Conservation (phyloP, 1,284 basidiomycete species). For the Cystobasidium pallidum region DNA sequence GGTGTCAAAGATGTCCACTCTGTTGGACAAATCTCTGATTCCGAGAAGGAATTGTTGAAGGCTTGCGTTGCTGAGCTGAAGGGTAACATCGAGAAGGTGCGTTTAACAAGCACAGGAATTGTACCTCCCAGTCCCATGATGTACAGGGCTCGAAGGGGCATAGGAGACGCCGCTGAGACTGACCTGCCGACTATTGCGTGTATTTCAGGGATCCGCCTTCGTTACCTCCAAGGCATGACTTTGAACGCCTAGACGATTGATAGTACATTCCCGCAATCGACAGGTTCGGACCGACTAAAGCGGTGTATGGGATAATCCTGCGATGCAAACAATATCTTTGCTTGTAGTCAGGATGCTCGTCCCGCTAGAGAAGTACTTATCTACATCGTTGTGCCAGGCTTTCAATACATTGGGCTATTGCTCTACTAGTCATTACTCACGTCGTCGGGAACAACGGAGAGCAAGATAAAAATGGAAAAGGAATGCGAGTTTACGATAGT, state of each 20-base stretch:
- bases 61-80: conserved; percentile 61
- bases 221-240: conserved; percentile 25
- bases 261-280: background rate
- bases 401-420: background rate
- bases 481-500: too few species aligned
- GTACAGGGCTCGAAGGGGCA: too few species aligned
- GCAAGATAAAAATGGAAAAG: too few species aligned
- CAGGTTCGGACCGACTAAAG: too few species aligned
- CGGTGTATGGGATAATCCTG: too few species aligned
- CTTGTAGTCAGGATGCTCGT: too few species aligned
- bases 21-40: conserved; percentile 60
- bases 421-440: background rate
- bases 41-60: conserved; percentile 61
- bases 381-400: conserved; percentile 1
- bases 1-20: conserved; percentile 63
- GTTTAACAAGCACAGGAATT: background rate
- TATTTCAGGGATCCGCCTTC: conserved; percentile 21
- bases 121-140: too few species aligned
- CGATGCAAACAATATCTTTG: too few species aligned
- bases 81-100: conserved; percentile 62
- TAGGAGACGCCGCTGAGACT: too few species aligned
- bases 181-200: background rate
- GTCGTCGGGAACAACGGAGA: background rate
- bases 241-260: conserved; percentile 12
- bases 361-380: conserved; percentile 4